Evolutionary conservation across 352 stramenopile species (phyloP), one percentile per base, ranked within the genome.

Genomic region (Phytophthora ramorum): DNA sequence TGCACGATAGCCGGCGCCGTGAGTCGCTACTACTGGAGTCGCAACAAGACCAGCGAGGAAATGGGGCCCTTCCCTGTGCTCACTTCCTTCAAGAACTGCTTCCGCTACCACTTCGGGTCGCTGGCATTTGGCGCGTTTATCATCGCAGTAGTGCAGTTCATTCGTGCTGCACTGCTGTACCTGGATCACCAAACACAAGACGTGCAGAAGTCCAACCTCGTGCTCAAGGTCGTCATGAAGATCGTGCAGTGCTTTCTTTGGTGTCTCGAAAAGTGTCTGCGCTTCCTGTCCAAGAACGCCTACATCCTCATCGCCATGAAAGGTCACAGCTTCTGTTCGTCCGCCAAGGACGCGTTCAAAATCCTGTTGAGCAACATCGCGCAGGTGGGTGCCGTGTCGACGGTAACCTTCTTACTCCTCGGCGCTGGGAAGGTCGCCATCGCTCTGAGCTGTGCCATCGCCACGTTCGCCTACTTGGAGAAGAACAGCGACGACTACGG

Each of bases 251-350:
- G 97, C 74, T 98, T 87, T 72, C 75, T 99, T 45, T 99, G 92
- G 85, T 99, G 95, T 66, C 63, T 97, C 2, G 89, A 97, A 54
- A 98, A 98, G 54, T 98, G 92, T 56, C 88, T 99, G 61, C 95
- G 93, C 52, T 99, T 99, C 66, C 73, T 99, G n/a, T 99, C 97
- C 69, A 98, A 98, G 74, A 99, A 99, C 81, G 92, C 92, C 0
- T 98, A 98, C 69, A 98, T 98, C 46, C 73, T 95, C 51, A 75
- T 96, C 28, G 88, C 87, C 12, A 93, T 92, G 76, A 86, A 91
- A 37, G 84, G 85, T 34, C 69, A 80, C 40, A 85, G 76, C 53
- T 96, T 96, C 69, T 95, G 87, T 57, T 49, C 58, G 4, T 92
- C 93, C 0, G 96, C 96, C 46, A 97, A 97, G 57, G 83, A 99